A percentile compares a stretch with the other conserved stretches of the same genome.
Conservation (phyloP, 257 asterid genomes). For the Ligustrum vulgare region DNA sequence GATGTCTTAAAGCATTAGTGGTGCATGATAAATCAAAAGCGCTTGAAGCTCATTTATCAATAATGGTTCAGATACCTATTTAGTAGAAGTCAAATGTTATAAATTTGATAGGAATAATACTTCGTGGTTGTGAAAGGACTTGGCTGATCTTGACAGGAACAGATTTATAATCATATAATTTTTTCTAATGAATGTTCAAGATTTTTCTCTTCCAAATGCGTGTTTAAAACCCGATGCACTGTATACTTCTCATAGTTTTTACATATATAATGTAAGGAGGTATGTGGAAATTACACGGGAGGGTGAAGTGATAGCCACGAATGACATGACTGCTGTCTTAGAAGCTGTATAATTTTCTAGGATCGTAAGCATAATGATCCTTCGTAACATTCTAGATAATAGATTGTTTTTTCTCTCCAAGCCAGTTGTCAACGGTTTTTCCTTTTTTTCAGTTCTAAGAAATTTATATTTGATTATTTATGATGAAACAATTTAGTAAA, state of each 20-base stretch:
- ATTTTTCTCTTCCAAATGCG: not conserved
- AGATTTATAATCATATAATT: not conserved
- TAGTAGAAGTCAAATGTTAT: not conserved
- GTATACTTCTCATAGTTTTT: not conserved
- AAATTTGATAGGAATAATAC: constrained; percentile 15
- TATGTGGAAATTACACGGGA: not conserved
- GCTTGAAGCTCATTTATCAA: not conserved
- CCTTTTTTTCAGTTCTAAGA: not conserved
- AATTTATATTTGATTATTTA: not conserved
- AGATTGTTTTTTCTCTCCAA: not conserved
- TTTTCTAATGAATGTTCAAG: not conserved
- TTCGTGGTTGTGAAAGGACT: not conserved
- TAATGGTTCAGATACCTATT: not conserved
- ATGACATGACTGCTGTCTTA: not conserved
- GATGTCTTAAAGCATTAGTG: not conserved
- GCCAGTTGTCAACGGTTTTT: constrained; percentile 7
- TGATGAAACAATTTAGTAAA: not conserved
- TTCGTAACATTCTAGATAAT: not conserved
- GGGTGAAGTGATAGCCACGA: not conserved
- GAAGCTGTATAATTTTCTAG: not conserved
- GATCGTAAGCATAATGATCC: not conserved
- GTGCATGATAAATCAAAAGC: constrained; percentile 3
- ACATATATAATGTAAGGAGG: not conserved
- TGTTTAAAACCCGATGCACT: not conserved
- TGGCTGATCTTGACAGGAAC: not conserved